Conservation (phyloP, 2,329 filamentous ascomycete species). For the Hypoxylon sp. region DNA sequence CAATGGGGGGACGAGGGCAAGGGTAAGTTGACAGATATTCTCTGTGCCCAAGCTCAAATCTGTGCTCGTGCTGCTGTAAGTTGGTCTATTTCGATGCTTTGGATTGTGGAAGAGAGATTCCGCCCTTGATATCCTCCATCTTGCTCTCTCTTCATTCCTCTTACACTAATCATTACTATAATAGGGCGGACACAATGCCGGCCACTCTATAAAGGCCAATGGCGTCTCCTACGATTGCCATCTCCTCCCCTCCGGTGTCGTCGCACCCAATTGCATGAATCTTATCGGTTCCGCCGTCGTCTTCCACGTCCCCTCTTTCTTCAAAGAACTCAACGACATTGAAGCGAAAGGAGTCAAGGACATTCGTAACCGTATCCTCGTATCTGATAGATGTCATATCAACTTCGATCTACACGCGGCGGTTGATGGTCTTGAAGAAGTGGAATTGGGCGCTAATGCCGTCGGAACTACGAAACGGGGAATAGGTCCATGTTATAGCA, state of each 20-base stretch:
- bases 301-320: conserved; percentile 26
- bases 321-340: conserved; percentile 23
- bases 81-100: conserved; percentile 1
- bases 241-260: conserved; percentile 66
- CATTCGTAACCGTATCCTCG: conserved; percentile 7
- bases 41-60: conserved; percentile 19
- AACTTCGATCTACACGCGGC: conserved; percentile 25
- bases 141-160: neutral
- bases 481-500: conserved; percentile 56
- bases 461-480: conserved; percentile 32
- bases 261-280: conserved; percentile 69
- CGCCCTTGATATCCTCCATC: neutral
- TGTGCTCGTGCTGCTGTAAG: conserved; percentile 28
- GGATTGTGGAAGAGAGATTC: neutral
- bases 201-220: conserved; percentile 31
- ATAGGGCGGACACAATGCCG: conserved; percentile 31
- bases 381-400: conserved; percentile 17
- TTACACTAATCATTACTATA: neutral
- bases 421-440: conserved; percentile 30
- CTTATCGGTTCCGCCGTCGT: conserved; percentile 60
- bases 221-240: conserved; percentile 53
- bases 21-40: conserved; percentile 29
- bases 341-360: conserved; percentile 22
- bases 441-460: conserved; percentile 8
- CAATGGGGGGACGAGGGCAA: conserved; percentile 22